Evolutionary conservation across 495 filamentous ascomycete species (phyloP), one percentile per base, ranked within the genome.

Genomic region (Xylaria grammica): DNA sequence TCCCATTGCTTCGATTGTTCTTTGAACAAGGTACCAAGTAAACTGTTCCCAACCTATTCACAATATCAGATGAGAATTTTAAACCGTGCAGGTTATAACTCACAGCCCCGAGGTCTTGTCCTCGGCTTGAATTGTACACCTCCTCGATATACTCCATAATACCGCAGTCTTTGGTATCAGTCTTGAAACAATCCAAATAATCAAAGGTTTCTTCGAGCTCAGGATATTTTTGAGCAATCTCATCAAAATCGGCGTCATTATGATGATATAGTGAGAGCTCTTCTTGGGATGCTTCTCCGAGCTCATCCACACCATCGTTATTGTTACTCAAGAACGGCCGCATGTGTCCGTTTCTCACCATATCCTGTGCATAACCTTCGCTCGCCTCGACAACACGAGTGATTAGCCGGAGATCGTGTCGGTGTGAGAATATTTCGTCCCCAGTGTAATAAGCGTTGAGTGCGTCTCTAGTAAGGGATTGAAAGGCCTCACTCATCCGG

Each of bases 1-100:
- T 75, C 65, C 86, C 85, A 90, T 30, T 86, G 87, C 4, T 49
- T 67, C 0, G 84, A 83, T 65, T 90, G 85, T 38, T 85, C 78
- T 32, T 79, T 81, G 71, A 87, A 84, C 3, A 82, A 71, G 9
- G 65, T 80, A 0, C 75, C 68, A 7, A 86, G 67, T 0, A 89
- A 50, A 0, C 72, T 56, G 4, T 66, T 44, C 30, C 79, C 75
- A 66, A 84, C 63, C 74, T 77, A 45, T 49, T 29, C 24, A 48
- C 17, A 36, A 49, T 17, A 45, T 62, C 6, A 66, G 62, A 52
- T 24, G 2, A 59, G 24, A 17, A 38, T 62, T 22, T 4, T 40
- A 44, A 22, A 44, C 4, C 11, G 19, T 27, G 15, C 3, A 15
- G n/a, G 7, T 9, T 40, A 40, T 10, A 5, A 67, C 72, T 50